These are phyloP conservation scores for Amorphotheca resinae DNA, from an alignment of 495 filamentous ascomycete species.

Conservation along the genomic window DNA sequence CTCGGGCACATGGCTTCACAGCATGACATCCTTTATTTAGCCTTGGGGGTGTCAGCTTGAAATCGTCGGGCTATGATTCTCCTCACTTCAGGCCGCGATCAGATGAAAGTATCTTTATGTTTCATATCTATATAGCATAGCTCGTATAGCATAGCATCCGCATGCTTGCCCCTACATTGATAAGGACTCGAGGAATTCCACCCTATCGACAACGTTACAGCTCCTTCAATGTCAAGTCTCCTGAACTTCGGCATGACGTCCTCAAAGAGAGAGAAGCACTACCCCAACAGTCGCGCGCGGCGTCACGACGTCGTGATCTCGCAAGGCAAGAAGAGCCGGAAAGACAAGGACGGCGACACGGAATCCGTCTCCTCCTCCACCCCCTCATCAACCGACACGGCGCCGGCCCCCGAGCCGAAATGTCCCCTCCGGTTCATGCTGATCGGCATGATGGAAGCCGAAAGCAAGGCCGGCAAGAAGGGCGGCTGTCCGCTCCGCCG, in stretches of 20 bases:
- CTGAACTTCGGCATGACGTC: constrained; percentile 12
- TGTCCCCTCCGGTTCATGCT: constrained; percentile 20
- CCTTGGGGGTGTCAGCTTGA: constrained; percentile 8
- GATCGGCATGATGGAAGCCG: constrained; percentile 11
- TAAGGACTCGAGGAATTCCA: not conserved
- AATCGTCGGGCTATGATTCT: not conserved
- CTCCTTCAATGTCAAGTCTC: constrained; percentile 9
- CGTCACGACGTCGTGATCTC: constrained; percentile 13
- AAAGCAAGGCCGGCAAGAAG: constrained; percentile 5
- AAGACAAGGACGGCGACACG: constrained; percentile 18
- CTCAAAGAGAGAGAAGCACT: constrained; percentile 17
- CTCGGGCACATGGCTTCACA: not conserved
- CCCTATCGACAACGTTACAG: not conserved
- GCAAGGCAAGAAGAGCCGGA: constrained; percentile 12
- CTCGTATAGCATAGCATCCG: constrained; percentile 1
- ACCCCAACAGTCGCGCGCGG: constrained; percentile 13
- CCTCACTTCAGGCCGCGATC: not conserved
- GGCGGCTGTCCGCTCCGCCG: constrained; percentile 18
- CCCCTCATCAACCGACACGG: constrained; percentile 4
- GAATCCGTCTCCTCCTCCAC: constrained; percentile 10
- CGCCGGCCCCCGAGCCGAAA: constrained; percentile 8
- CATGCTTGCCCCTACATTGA: constrained; percentile 3
- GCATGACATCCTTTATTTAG: constrained; percentile 1
- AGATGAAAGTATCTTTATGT: not conserved
- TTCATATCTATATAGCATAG: not conserved